A percentile compares a stretch with the other conserved stretches of the same genome.
Evolutionary conservation across 306 rosid genomes (phyloP).

Genomic region (Trifolium pratense): DNA sequence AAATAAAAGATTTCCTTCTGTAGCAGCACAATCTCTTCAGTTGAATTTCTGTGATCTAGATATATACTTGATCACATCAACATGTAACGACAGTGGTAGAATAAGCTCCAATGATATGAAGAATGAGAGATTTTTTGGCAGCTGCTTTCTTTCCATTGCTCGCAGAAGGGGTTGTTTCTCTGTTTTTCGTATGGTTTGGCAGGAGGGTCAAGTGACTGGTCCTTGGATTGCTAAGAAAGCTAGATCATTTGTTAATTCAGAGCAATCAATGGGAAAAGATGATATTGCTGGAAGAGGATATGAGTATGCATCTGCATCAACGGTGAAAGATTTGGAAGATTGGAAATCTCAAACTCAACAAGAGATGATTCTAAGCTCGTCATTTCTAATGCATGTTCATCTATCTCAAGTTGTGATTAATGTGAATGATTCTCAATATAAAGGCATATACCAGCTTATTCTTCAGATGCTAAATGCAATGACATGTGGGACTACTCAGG

Average conservation of each 20-base stretch:
- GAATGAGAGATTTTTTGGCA: slow-evolving; percentile 55
- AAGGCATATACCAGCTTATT: slow-evolving; percentile 54
- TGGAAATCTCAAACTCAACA: slow-evolving; percentile 71
- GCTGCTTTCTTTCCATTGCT: slow-evolving; percentile 62
- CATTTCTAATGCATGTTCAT: slow-evolving; percentile 56
- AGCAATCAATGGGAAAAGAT: slow-evolving; percentile 63
- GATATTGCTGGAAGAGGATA: slow-evolving; percentile 62
- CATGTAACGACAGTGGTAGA: slow-evolving; percentile 41
- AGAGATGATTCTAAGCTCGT: slow-evolving; percentile 89
- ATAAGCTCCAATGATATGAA: slow-evolving; percentile 47
- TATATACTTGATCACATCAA: slow-evolving; percentile 59
- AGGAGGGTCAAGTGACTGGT: slow-evolving; percentile 85
- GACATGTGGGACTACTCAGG: slow-evolving; percentile 50
- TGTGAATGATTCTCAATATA: slow-evolving; percentile 61
- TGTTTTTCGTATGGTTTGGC: slow-evolving; percentile 71
- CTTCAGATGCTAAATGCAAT: slow-evolving; percentile 63
- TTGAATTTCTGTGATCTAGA: slow-evolving; percentile 65
- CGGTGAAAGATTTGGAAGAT: slow-evolving; percentile 69
- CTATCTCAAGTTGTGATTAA: slow-evolving; percentile 57
- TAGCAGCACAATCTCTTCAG: slow-evolving; percentile 59
- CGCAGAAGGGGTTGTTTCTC: slow-evolving; percentile 56
- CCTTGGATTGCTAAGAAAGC: slow-evolving; percentile 93
- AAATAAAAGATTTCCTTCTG: slow-evolving; percentile 58
- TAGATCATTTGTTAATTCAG: slow-evolving; percentile 66
- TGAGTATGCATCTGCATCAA: slow-evolving; percentile 82